Percentiles rank a stretch among this genome's conserved stretches.
phyloP scores from a whole-genome alignment of 2,329 filamentous ascomycete genomes.

The Alternaria burnsii region DNA sequence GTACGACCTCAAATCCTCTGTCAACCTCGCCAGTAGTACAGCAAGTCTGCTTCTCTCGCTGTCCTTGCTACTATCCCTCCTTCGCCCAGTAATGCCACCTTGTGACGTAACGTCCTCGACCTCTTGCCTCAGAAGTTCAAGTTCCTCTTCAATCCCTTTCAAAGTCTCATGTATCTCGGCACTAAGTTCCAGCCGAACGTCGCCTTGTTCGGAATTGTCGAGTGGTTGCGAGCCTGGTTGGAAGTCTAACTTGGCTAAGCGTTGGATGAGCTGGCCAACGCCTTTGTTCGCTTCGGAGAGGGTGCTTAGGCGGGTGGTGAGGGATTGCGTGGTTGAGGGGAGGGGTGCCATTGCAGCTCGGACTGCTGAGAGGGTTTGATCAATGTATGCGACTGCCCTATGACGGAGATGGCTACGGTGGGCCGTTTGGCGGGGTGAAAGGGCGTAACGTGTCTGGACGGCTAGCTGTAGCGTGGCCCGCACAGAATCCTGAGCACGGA shows the following conservation, averaged over 20 bases:
- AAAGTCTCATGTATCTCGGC: slow-evolving; percentile 81
- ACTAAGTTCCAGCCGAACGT: slow-evolving; percentile 74
- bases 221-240: slow-evolving; percentile 68
- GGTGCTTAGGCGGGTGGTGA: slow-evolving; percentile 59
- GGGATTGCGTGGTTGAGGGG: slow-evolving; percentile 47
- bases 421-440: slow-evolving; percentile 27
- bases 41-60: slow-evolving; percentile 71
- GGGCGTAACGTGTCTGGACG: slow-evolving; percentile 26
- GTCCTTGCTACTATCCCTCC: slow-evolving; percentile 63
- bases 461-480: slow-evolving; percentile 20
- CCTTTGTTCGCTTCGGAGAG: slow-evolving; percentile 64
- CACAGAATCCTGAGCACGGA: slow-evolving; percentile 32
- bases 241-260: slow-evolving; percentile 67
- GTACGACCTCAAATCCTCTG: slow-evolving; percentile 75
- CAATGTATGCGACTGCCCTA: slow-evolving; percentile 32
- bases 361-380: slow-evolving; percentile 39
- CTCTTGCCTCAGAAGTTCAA: slow-evolving; percentile 82
- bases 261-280: slow-evolving; percentile 63
- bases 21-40: slow-evolving; percentile 72
- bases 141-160: slow-evolving; percentile 81
- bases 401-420: slow-evolving; percentile 42
- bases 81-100: slow-evolving; percentile 43
- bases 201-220: slow-evolving; percentile 67
- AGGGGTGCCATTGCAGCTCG: slow-evolving; percentile 46
- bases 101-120: slow-evolving; percentile 70